These are phyloP conservation scores for Gloeopeniophorella convolvens DNA, from an alignment of 768 basidiomycete genomes.

Conservation along the genomic window DNA sequence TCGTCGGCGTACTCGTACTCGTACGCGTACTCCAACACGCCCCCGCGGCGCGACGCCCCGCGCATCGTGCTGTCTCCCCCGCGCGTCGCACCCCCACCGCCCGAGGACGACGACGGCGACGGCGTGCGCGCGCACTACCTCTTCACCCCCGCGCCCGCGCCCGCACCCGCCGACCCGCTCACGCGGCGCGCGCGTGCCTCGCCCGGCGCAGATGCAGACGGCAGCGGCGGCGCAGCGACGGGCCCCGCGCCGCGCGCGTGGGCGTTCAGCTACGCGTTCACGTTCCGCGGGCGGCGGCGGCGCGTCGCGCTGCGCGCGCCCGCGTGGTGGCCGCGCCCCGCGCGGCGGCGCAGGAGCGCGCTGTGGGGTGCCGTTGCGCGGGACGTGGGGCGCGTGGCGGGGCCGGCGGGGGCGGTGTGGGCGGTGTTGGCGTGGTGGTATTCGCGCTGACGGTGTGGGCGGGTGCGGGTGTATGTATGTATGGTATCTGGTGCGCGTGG, in stretches of 20 bases:
- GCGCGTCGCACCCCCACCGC: neutral
- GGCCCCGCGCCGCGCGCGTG: neutral
- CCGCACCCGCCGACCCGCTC: conserved; percentile 3
- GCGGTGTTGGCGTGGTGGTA: conserved; percentile 10
- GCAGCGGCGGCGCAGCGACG: neutral
- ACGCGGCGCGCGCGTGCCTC: conserved; percentile 3
- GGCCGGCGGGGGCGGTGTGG: conserved; percentile 10
- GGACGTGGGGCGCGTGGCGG: conserved; percentile 11
- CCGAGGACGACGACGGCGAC: conserved; percentile 20
- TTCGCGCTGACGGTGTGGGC: no score
- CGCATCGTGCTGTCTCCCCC: neutral
- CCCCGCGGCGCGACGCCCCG: neutral
- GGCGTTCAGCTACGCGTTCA: conserved; percentile 48
- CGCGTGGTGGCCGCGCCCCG: conserved; percentile 4
- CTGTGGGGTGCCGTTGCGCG: conserved; percentile 8
- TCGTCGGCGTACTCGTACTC: conserved; percentile 21
- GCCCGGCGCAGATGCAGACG: conserved; percentile 11
- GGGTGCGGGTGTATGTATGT: no score
- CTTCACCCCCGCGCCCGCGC: conserved; percentile 10
- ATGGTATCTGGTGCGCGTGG: no score
- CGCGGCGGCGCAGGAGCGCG: neutral
- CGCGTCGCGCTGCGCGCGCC: conserved; percentile 46
- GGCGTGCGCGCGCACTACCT: conserved; percentile 19
- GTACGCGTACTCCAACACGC: conserved; percentile 19
- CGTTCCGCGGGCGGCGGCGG: conserved; percentile 46